phyloP scores from a whole-genome alignment of 73 alveolate genomes.

The Urostyla sp. region DNA sequence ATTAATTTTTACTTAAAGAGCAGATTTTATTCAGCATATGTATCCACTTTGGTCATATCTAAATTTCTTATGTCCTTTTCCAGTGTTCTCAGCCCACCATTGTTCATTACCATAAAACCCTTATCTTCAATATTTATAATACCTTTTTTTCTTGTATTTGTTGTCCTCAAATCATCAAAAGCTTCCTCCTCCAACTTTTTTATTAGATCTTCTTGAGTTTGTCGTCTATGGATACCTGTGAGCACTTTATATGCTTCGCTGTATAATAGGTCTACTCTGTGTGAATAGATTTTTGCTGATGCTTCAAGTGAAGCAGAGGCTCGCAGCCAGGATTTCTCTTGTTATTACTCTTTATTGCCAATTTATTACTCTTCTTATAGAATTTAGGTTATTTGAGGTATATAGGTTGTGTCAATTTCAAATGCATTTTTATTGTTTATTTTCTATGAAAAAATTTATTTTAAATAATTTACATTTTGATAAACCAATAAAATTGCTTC shows the following conservation, averaged over 20 bases:
- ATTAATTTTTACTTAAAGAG: slow-evolving; percentile 83
- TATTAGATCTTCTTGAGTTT: neutral
- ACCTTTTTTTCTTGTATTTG: neutral
- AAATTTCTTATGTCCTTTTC: slow-evolving; percentile 85
- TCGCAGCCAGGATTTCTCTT: slow-evolving; percentile 69
- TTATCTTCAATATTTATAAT: neutral
- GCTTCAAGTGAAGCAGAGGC: slow-evolving; percentile 72
- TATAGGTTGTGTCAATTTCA: too few relatives aligned
- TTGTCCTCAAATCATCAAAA: neutral
- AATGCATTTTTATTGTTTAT: too few relatives aligned
- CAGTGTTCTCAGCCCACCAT: slow-evolving; percentile 88
- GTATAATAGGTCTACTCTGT: slow-evolving; percentile 69
- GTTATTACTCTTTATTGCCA: too few relatives aligned
- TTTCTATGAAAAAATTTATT: too few relatives aligned
- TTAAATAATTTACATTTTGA: too few relatives aligned
- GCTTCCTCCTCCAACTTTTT: neutral
- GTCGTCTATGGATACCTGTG: slow-evolving; percentile 69
- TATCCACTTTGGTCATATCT: slow-evolving; percentile 86
- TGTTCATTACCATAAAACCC: slow-evolving; percentile 51
- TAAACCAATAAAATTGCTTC: too few relatives aligned
- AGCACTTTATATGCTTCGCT: slow-evolving; percentile 65
- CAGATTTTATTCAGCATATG: slow-evolving; percentile 89
- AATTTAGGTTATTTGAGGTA: too few relatives aligned
- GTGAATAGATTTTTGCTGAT: slow-evolving; percentile 70
- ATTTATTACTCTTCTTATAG: too few relatives aligned